phyloP scores from a whole-genome alignment of 441 rosid genomes.

The Aleurites moluccanus region DNA sequence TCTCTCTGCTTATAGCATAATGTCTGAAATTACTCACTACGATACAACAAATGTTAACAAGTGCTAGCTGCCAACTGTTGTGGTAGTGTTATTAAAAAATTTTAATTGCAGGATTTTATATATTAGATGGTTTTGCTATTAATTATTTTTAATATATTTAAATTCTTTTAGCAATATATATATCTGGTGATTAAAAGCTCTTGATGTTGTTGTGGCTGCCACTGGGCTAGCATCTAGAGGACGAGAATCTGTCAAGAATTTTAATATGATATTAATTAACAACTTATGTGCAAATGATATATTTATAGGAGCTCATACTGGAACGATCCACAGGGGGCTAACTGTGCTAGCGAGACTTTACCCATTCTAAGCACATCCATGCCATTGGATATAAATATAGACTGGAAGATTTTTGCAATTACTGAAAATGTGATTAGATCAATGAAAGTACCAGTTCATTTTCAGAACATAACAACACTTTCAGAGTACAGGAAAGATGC shows the following conservation, averaged over 20 bases:
- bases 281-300: background rate
- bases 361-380: slow-evolving; percentile 26
- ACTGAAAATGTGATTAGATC: slow-evolving; percentile 45
- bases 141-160: no score
- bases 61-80: no score
- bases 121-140: no score
- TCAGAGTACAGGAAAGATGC: slow-evolving; percentile 74
- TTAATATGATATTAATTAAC: slow-evolving; percentile 19
- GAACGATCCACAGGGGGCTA: slow-evolving; percentile 4
- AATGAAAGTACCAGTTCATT: slow-evolving; percentile 42
- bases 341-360: slow-evolving; percentile 22
- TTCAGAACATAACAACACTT: slow-evolving; percentile 66
- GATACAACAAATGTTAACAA: no score
- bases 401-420: slow-evolving; percentile 30
- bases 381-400: slow-evolving; percentile 27
- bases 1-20: background rate
- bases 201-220: no score
- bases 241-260: no score
- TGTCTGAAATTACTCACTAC: no score
- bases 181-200: no score
- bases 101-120: no score
- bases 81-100: no score
- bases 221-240: no score
- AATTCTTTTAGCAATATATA: no score
- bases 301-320: slow-evolving; percentile 8